Evolutionary conservation across 192 early-diverging fungal genomes (phyloP), one percentile per base, ranked within the genome.

Genomic region (Mortierella antarctica): DNA sequence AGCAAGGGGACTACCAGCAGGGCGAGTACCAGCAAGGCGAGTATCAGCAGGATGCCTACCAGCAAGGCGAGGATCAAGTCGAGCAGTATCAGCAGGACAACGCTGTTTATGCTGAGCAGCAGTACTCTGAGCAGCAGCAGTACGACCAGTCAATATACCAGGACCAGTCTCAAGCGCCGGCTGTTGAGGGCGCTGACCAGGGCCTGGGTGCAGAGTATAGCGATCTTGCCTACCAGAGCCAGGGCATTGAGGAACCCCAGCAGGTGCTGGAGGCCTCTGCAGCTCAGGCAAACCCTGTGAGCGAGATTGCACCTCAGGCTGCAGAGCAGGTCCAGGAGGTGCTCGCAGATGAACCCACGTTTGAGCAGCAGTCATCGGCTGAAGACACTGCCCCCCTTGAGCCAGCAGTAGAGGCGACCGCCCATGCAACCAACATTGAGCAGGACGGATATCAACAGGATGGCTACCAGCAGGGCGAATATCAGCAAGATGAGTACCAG

Each of bases 1-100:
- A 62, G 51, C 65, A 75, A 40, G 65, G 58, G 9, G 55, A 70
- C 14, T 65, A 79, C 49, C 76, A 79, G 41, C 62, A 67, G 41
- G 57, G 67, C n/a, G 62, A 72, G 52, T 64, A 64, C 61, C 70
- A 72, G 42, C 47, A 62, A 40, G 50, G 55, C 14, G 57, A 70
- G 13, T 68, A 68, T 57, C 48, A 59, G 20, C 57, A 70, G n/a
- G 59, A 49, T 11, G 58, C 60, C 3, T 70, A 70, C 31, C 67
- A 69, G 48, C 47, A 53, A 39, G 66, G 66, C 18, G 68, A 61
- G 57, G 42, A 73, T 20, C 71, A 65, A 31, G 31, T 1, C 31
- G 31, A 31, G 31, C 31, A 52, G 40, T 40, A 58, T 40, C 67
- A 70, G 23, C 49, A 70, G 39, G 67, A 18, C 11, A 21, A 64